Base-by-base conservation (phyloP, 352 stramenopile genomes). In the Pythium periplocum region DNA sequence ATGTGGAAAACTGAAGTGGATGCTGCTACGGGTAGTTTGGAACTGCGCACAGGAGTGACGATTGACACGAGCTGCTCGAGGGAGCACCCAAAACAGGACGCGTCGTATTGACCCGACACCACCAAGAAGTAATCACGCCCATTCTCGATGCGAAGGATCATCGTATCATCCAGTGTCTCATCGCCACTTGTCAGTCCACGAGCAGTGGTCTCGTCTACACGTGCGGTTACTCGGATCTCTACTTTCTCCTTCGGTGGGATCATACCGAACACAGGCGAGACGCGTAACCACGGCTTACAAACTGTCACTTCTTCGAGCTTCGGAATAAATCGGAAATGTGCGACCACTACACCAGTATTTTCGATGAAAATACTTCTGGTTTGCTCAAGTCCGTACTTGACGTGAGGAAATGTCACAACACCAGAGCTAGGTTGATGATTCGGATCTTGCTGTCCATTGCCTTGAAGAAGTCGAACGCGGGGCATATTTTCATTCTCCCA, bases 401-500 rank as follows among this genome's bases (percentile, higher is more conserved):
- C 51, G 26, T 87, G 63, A 0, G 67, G 54, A 36, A 94, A 94
- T 1, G 61, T 61, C 31, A 95, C 61, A 1, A 91, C 69, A n/a
- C 75, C 75, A 26, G 63, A 85, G 53, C 74, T 88, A 2, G 69
- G 39, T 12, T 68, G 59, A 6, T 57, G 17, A 37, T 1, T 59
- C 53, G 38, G 12, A 12, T 12, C 38, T 12, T 42, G 7, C 7
- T 12, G 12, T 42, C 38, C 38, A 8, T 8, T 12, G 9, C 60
- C 64, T 35, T 85, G 70, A 8, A 88, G 47, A 10, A 99, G 61
- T 17, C 71, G 79, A 3, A 98, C 82, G 54, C 97, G 96, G 4
- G 96, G 96, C 61, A 97, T 89, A 32, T 96, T 94, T 38, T 97
- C 86, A 60, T 99, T 98, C 62, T 99, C 95, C 78, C 87, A 98